Conservation (phyloP, 2,329 filamentous ascomycete species). For the Pseudogymnoascus sp. region DNA sequence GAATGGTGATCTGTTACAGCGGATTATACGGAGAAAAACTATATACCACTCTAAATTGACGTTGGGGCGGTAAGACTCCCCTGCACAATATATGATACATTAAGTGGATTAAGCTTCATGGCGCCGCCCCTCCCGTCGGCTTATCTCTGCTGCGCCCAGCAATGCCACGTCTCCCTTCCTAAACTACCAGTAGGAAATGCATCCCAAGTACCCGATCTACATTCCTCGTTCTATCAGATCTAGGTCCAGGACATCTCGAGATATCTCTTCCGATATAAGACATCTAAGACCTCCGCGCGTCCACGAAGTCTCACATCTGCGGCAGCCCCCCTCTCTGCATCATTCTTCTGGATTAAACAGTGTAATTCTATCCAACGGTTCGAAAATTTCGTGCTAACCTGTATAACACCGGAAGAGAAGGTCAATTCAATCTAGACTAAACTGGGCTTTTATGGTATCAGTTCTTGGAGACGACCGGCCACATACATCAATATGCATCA, state of each 20-base stretch:
- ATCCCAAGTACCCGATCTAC: background rate
- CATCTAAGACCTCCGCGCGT: background rate
- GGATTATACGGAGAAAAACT: background rate
- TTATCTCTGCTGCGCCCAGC: background rate
- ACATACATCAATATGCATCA: background rate
- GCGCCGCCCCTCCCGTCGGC: background rate
- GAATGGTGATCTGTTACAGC: background rate
- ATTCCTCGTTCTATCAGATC: constrained; percentile 2
- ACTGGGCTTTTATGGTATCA: background rate
- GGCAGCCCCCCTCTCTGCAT: background rate
- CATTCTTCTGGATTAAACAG: background rate
- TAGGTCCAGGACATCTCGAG: background rate
- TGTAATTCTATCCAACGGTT: background rate
- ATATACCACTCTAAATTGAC: background rate
- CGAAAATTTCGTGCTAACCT: background rate
- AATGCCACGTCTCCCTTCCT: background rate
- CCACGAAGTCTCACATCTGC: background rate
- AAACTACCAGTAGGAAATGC: background rate
- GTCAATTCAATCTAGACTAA: background rate
- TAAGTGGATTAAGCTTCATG: background rate
- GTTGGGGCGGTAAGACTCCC: background rate
- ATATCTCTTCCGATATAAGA: background rate
- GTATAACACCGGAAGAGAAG: background rate
- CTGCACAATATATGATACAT: background rate
- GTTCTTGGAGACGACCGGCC: background rate